A percentile compares a stretch with the other conserved stretches of the same genome.
Conservation (phyloP, 2,329 filamentous ascomycete species). For the Aspergillus tamarii region DNA sequence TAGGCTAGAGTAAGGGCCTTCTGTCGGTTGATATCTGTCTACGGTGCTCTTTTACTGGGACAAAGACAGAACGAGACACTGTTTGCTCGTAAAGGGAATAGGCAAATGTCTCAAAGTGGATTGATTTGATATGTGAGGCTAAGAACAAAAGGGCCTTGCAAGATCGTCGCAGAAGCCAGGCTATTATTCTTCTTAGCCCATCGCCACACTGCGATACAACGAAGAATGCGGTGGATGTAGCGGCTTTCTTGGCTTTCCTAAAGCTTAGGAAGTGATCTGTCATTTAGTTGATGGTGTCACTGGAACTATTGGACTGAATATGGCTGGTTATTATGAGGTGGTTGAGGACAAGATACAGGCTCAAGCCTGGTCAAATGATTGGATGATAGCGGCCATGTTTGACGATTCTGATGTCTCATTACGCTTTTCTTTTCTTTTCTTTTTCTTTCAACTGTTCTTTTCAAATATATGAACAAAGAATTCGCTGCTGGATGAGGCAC, state of each 20-base stretch:
- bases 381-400: constrained; percentile 18
- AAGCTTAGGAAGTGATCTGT: background rate
- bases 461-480: background rate
- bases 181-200: constrained; percentile 4
- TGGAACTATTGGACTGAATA: background rate
- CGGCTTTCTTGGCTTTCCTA: background rate
- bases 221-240: background rate
- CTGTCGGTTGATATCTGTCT: background rate
- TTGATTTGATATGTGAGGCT: constrained; percentile 4
- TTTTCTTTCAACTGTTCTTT: constrained; percentile 3
- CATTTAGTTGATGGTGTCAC: background rate
- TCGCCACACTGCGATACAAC: background rate
- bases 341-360: background rate
- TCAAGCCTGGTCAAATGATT: background rate
- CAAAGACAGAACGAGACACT: background rate
- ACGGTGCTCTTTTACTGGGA: background rate
- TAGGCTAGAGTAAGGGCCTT: constrained; percentile 43
- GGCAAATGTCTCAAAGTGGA: background rate
- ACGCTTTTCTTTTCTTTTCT: constrained; percentile 19
- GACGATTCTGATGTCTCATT: constrained; percentile 27
- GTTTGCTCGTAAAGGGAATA: background rate
- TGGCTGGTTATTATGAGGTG: background rate
- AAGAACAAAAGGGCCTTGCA: background rate
- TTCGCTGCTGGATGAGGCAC: background rate
- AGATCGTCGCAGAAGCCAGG: background rate